These are phyloP conservation scores for Barnettozyma californica DNA, from an alignment of 805 yeast genomes.

Conservation along the genomic window DNA sequence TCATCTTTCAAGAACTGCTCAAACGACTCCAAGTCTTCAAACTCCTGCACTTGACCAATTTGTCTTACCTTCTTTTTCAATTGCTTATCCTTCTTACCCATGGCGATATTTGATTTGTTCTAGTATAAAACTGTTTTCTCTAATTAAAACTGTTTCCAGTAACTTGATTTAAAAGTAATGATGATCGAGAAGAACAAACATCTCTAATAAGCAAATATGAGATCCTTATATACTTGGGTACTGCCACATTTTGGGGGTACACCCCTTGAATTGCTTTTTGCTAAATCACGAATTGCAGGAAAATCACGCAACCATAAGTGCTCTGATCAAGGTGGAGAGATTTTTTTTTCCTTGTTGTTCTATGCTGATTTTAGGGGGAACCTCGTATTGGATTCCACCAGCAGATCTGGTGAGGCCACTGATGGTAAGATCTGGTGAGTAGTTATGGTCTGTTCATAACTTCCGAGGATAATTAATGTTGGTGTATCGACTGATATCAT, in stretches of 20 bases:
- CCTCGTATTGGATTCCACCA: too few relatives aligned
- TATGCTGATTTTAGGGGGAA: background rate
- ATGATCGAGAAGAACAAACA: too few relatives aligned
- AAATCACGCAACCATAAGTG: background rate
- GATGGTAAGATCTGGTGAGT: background rate
- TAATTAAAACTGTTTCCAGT: background rate
- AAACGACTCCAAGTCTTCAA: slow-evolving; percentile 59
- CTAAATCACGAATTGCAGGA: background rate
- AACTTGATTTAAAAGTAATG: background rate
- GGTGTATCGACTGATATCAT: background rate
- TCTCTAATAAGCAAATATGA: background rate
- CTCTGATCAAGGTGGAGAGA: background rate
- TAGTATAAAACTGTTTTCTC: too few relatives aligned
- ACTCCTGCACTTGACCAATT: slow-evolving; percentile 29
- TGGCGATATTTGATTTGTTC: too few relatives aligned
- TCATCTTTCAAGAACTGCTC: slow-evolving; percentile 64
- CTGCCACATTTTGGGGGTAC: background rate
- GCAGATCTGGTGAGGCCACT: background rate
- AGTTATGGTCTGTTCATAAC: background rate
- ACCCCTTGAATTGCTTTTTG: background rate
- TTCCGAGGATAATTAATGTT: background rate
- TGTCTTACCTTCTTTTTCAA: slow-evolving; percentile 18
- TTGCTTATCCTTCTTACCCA: slow-evolving; percentile 21
- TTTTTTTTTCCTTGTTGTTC: background rate
- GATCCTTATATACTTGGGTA: background rate